Evolutionary conservation across 176 grass and related monocot genomes (phyloP).

Genomic region (Cenchrus purpureus): DNA sequence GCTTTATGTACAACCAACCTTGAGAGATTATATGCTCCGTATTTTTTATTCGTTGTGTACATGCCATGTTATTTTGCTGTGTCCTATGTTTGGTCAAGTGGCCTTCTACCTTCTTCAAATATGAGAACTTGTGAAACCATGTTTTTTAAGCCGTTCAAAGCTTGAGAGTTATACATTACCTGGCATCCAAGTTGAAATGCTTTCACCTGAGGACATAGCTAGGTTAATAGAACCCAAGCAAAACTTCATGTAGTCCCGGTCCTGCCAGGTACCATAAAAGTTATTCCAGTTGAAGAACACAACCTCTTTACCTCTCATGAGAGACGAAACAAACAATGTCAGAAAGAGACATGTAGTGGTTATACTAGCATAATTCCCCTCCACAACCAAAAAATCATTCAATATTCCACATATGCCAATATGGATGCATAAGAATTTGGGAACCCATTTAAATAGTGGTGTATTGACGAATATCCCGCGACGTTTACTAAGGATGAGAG

Average conservation of each 20-base stretch:
- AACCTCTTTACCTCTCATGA: no score
- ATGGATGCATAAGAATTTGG: background rate
- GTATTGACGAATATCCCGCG: constrained; percentile 30
- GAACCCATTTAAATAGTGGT: constrained; percentile 19
- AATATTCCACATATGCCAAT: constrained; percentile 9
- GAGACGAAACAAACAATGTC: background rate
- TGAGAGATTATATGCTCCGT: background rate
- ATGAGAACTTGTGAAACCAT: background rate
- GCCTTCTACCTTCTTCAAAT: background rate
- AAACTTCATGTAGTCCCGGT: no score
- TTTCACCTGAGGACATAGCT: no score
- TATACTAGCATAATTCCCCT: constrained; percentile 24
- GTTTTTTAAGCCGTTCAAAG: background rate
- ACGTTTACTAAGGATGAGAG: background rate
- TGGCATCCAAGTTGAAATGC: no score
- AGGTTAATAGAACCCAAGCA: no score
- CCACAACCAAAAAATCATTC: background rate
- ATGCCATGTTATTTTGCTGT: background rate
- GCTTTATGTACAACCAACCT: constrained; percentile 5
- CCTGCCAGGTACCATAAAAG: no score
- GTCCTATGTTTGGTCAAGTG: background rate
- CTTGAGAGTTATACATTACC: no score
- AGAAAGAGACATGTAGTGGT: constrained; percentile 5
- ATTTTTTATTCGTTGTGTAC: constrained; percentile 24
- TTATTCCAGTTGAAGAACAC: no score